Percentiles rank a stretch among this genome's conserved stretches.
These are phyloP conservation scores for Aspergillaceae sp. DNA, from an alignment of 2,329 filamentous ascomycete species.

Conservation along the genomic window DNA sequence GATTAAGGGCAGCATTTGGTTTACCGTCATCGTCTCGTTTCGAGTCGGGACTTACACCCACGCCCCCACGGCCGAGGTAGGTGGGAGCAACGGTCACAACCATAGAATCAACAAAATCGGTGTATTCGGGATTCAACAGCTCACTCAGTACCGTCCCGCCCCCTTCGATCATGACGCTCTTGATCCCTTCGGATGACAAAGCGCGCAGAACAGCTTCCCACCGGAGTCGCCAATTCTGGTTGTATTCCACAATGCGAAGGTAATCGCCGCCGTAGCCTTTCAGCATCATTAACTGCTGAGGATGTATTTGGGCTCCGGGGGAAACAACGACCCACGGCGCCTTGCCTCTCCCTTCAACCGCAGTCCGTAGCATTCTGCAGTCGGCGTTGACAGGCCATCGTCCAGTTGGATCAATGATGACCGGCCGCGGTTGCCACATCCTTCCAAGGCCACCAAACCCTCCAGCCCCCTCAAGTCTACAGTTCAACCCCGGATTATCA, in stretches of 20 bases:
- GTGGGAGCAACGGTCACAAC: slow-evolving; percentile 84
- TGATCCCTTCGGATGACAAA: slow-evolving; percentile 52
- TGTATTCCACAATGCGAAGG: slow-evolving; percentile 31
- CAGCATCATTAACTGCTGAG: slow-evolving; percentile 37
- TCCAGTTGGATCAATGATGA: slow-evolving; percentile 71
- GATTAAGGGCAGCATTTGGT: slow-evolving; percentile 53
- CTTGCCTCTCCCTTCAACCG: slow-evolving; percentile 55
- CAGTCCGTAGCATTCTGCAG: slow-evolving; percentile 59
- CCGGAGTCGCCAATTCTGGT: slow-evolving; percentile 41
- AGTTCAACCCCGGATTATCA: slow-evolving; percentile 81
- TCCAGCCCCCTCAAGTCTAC: slow-evolving; percentile 57
- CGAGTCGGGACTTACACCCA: slow-evolving; percentile 64
- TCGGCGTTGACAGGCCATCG: slow-evolving; percentile 57
- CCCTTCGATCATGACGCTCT: slow-evolving; percentile 86
- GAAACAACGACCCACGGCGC: slow-evolving; percentile 65
- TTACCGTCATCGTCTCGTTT: slow-evolving; percentile 43
- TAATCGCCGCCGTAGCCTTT: slow-evolving; percentile 41
- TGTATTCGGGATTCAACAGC: slow-evolving; percentile 56
- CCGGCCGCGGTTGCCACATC: slow-evolving; percentile 63
- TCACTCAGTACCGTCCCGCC: slow-evolving; percentile 76
- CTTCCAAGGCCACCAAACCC: slow-evolving; percentile 47
- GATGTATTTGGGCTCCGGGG: slow-evolving; percentile 37
- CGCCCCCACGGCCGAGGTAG: slow-evolving; percentile 77
- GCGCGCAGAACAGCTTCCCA: slow-evolving; percentile 58
- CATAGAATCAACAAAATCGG: slow-evolving; percentile 61